Percentiles rank a stretch among this genome's conserved stretches.
Conservation (phyloP, 495 filamentous ascomycete genomes). For the Penicillium daleae region DNA sequence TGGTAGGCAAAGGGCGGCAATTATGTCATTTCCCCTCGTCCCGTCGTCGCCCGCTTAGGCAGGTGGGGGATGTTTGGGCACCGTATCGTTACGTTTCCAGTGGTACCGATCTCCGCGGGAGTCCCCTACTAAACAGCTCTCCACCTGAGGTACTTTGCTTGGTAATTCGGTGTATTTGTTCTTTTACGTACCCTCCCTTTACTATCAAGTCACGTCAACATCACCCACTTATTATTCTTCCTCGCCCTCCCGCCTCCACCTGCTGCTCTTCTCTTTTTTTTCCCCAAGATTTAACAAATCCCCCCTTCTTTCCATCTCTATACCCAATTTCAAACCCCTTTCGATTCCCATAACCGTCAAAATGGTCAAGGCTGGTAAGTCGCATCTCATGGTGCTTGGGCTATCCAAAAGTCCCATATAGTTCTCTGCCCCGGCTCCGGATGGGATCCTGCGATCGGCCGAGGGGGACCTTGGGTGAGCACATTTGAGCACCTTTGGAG, state of each 20-base stretch:
- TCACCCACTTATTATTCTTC: conserved; percentile 39
- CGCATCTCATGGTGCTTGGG: conserved; percentile 12
- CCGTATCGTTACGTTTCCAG: conserved; percentile 6
- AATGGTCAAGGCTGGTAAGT: conserved; percentile 97
- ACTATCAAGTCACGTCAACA: conserved; percentile 43
- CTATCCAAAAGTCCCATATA: neutral
- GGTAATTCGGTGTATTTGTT: conserved; percentile 4
- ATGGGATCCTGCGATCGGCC: conserved; percentile 3
- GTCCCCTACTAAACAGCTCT: neutral
- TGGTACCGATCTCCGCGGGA: neutral
- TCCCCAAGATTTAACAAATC: conserved; percentile 3
- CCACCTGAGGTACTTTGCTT: neutral
- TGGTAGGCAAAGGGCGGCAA: neutral
- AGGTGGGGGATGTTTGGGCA: conserved; percentile 33
- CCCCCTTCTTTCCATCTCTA: conserved; percentile 6
- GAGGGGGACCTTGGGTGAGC: conserved; percentile 53
- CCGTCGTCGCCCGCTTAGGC: conserved; percentile 34
- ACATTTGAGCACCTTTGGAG: conserved; percentile 60
- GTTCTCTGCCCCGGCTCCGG: neutral
- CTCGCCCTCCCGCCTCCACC: conserved; percentile 17
- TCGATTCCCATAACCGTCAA: conserved; percentile 53
- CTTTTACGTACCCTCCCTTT: neutral
- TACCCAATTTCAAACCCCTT: conserved; percentile 19
- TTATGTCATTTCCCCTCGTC: conserved; percentile 39
- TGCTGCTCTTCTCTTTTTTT: conserved; percentile 20